Base-by-base conservation (phyloP, 768 basidiomycete species). In the Leucogyrophana mollusca region DNA sequence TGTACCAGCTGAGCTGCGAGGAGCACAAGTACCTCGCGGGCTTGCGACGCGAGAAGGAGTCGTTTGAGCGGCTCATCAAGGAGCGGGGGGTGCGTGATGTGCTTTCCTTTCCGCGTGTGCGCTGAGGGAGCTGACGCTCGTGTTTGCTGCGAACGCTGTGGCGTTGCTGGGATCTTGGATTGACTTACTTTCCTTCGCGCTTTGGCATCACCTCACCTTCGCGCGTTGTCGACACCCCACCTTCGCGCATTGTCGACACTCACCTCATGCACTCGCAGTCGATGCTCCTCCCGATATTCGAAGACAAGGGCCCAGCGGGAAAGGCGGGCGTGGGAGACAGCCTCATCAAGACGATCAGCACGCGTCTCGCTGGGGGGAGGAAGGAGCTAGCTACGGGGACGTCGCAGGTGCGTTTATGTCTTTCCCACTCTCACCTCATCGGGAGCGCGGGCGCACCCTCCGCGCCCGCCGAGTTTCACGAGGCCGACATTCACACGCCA, bases 11-110 rank as follows among this genome's bases (percentile, higher is more conserved):
- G 56, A 94, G 91, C 39, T 88, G 87, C 52, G 96, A 99, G 64
- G 96, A 99, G 56, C 93, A 95, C 65, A 90, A 90, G 62, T 99
- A 96, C 64, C 77, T 99, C 23, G 86, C 89, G 22, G 87, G 84
- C 2, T 78, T 97, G 23, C 73, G 93, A 39, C 82, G 84, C 49
- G 96, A 99, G 70, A 97, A 96, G 61, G 89, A 95, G 43, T 83
- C 93, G 0, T 98, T 98, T 56, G 90, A 96, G 65, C 76, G 83
- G 46, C 69, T 99, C 18, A 97, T 99, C 63, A 87, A 84, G 58
- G 96, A 98, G 67, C 80, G 90, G 39, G 90, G 84, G 37, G 94
- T 95, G 53, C 57, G 89, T 77, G 20, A 20, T 30, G 43, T 48
- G 13, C n/a, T 39, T 27, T 40, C 33, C 3, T 27, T 23, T 8